Conservation (phyloP, 306 rosid species). For the Quercus alba region DNA sequence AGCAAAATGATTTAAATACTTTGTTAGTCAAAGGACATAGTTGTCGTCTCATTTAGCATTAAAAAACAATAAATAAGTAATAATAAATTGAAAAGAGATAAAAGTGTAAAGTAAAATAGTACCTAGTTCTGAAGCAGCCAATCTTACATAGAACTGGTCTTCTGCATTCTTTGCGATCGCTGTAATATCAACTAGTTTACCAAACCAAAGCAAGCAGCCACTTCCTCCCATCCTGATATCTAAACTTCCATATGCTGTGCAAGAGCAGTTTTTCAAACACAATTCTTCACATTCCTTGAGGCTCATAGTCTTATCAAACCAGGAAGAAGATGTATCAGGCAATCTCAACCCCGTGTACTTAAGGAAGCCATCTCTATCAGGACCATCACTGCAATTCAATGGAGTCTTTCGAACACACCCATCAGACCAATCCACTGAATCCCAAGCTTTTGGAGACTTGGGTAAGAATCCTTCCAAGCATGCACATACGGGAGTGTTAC, state of each 20-base stretch:
- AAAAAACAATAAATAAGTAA: background rate
- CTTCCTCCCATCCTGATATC: conserved; percentile 20
- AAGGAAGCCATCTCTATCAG: conserved; percentile 10
- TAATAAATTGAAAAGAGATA: background rate
- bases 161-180: conserved; percentile 17
- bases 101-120: background rate
- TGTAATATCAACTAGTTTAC: conserved; percentile 27
- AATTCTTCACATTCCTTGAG: conserved; percentile 21
- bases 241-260: conserved; percentile 26
- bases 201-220: conserved; percentile 41
- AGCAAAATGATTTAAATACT: too few species aligned
- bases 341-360: background rate
- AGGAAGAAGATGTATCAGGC: conserved; percentile 35
- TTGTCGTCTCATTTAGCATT: background rate
- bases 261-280: conserved; percentile 36
- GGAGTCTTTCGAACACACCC: conserved; percentile 24
- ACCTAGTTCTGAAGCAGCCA: background rate
- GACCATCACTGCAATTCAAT: conserved; percentile 6
- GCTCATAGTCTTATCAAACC: conserved; percentile 19
- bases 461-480: conserved; percentile 21
- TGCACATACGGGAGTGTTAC: conserved; percentile 8
- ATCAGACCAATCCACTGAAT: conserved; percentile 2
- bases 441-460: background rate
- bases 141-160: conserved; percentile 4
- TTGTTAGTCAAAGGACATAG: background rate